Percentiles rank a stretch among this genome's conserved stretches.
Conservation (phyloP, 2,329 filamentous ascomycete genomes). For the Dendryphion nanum region DNA sequence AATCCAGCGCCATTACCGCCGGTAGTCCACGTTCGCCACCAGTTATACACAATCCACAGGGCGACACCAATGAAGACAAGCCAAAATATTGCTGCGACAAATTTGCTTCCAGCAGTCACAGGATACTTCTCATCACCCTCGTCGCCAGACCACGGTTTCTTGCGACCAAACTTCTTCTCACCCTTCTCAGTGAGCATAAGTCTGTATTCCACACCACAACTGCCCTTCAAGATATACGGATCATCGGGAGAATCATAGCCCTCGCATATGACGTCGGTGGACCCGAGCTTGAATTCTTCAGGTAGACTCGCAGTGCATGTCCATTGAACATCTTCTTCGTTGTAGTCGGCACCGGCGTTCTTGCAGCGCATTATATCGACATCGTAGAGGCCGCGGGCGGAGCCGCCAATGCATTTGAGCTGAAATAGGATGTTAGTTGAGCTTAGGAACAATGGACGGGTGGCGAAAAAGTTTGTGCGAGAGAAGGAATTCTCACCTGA, state of each 20-base stretch:
- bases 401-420: conserved; percentile 71
- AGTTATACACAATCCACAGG: conserved; percentile 61
- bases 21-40: conserved; percentile 38
- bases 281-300: conserved; percentile 69
- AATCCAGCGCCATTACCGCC: conserved; percentile 15
- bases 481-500: conserved; percentile 32
- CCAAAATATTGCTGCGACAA: conserved; percentile 54
- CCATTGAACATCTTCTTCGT: conserved; percentile 85
- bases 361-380: conserved; percentile 85
- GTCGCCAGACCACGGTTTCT: conserved; percentile 38
- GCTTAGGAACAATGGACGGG: not conserved
- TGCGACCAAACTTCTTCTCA: conserved; percentile 60
- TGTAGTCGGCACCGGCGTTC: conserved; percentile 80
- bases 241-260: conserved; percentile 78
- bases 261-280: conserved; percentile 89
- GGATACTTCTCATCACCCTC: conserved; percentile 29
- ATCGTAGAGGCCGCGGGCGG: conserved; percentile 61
- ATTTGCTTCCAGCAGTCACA: conserved; percentile 26
- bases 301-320: conserved; percentile 71
- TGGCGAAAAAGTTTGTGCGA: not conserved
- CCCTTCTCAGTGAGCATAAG: conserved; percentile 75
- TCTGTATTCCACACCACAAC: conserved; percentile 88
- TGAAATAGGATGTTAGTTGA: conserved; percentile 37
- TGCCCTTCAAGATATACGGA: conserved; percentile 83
- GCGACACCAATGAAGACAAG: conserved; percentile 61